Base-by-base conservation (phyloP, 495 filamentous ascomycete species). In the Talaromyces nanjingensis region DNA sequence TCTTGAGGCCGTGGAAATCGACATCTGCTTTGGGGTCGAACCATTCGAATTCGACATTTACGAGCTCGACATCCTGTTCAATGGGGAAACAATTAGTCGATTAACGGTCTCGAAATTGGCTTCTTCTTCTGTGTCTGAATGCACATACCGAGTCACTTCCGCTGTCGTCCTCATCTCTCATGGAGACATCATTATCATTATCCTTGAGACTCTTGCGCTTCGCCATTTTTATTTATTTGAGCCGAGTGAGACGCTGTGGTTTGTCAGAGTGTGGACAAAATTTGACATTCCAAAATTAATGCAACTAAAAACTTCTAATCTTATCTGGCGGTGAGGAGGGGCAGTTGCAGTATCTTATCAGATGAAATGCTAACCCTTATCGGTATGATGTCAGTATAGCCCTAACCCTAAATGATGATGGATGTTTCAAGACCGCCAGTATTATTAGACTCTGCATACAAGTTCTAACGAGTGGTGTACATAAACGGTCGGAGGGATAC, bases 41-140 rank as follows among this genome's bases (percentile, higher is more conserved):
- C 86, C 90, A 96, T 77, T 98, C 96, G 74, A 99, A 99, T 56
- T 97, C 93, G 25, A 97, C 92, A 73, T 97, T 90, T 65, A 99
- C 85, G 73, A 94, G 89, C 74, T 96, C 88, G 67, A 89, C 86
- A 58, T 96, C 90, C 91, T 96, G 58, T 37, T 12, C 11, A 6
- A 59, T 62, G 56, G n/a, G 39, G 59, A 37, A n/a, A 24, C 49
- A 12, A 47, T 64, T 22, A 64, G 60, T 34, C 34, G 27, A 63
- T 60, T 20, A 0, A 24, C 1, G 47, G 4, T 62, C 18, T 37
- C 18, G 11, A 60, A 29, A 8, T 9, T 20, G 0, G 4, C 25
- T 53, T 0, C 12, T 42, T 42, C 37, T 27, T 27, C 3, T 42
- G 14, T 20, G n/a, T 5, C 45, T 8, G 7, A 6, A 20, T 49